A percentile compares a stretch with the other conserved stretches of the same genome.
Conservation (phyloP, 148 eudicot species). For the Rhododendron henanense region DNA sequence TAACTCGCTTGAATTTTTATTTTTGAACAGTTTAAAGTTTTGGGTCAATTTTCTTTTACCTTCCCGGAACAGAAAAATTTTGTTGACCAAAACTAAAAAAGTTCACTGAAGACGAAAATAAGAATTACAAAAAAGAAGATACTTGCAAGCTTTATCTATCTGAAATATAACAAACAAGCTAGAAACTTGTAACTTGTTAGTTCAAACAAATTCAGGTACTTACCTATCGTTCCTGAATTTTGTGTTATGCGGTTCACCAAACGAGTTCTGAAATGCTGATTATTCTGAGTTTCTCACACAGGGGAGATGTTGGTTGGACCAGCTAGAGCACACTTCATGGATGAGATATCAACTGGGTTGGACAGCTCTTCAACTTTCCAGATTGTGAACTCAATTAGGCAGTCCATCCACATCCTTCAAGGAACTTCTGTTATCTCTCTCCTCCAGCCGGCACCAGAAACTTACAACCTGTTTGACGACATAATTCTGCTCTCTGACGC, state of each 20-base stretch:
- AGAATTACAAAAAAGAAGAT: neutral
- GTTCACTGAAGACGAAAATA: neutral
- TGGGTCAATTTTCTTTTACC: neutral
- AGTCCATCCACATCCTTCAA: neutral
- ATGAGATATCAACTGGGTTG: conserved; percentile 1
- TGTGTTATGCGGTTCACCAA: neutral
- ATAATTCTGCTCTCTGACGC: neutral
- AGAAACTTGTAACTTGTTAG: neutral
- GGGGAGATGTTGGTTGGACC: conserved; percentile 28
- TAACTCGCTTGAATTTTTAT: neutral
- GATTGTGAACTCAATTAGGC: neutral
- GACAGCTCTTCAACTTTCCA: conserved; percentile 2
- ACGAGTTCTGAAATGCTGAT: neutral
- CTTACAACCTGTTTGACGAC: neutral
- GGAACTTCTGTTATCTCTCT: neutral
- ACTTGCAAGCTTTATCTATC: neutral
- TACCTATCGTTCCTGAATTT: neutral
- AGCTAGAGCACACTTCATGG: conserved; percentile 5
- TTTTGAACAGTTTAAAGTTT: neutral
- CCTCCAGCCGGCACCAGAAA: neutral
- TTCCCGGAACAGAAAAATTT: neutral
- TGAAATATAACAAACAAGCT: neutral
- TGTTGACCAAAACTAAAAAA: neutral
- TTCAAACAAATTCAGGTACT: neutral
- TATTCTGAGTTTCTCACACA: conserved; percentile 1